phyloP scores from a whole-genome alignment of 768 basidiomycete species.

The Amanita jacksonii region DNA sequence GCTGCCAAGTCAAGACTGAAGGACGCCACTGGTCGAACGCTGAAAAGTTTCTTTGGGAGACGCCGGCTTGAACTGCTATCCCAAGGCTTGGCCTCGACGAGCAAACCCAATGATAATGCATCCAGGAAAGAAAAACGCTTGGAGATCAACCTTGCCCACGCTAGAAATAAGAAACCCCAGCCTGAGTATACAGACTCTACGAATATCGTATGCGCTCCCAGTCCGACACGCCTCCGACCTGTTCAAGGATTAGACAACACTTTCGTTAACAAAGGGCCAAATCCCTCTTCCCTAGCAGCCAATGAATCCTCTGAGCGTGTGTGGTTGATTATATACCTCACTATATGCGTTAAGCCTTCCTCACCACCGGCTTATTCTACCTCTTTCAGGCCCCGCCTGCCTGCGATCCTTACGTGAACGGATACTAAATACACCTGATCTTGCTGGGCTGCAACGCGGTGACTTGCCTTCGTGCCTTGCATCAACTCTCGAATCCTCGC shows the following conservation, averaged over 20 bases:
- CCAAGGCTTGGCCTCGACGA: conserved; percentile 24
- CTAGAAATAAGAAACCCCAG: conserved; percentile 5
- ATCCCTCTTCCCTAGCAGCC: too few relatives aligned
- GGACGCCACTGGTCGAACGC: conserved; percentile 43
- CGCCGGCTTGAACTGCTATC: conserved; percentile 47
- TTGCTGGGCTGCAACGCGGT: too few relatives aligned
- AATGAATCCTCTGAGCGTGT: background rate
- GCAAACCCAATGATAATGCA: background rate
- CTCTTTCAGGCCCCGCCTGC: too few relatives aligned
- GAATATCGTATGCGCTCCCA: background rate
- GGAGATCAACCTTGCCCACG: conserved; percentile 7
- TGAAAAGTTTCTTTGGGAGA: conserved; percentile 53
- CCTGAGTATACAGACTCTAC: background rate
- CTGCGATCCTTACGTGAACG: too few relatives aligned
- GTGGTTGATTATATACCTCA: background rate
- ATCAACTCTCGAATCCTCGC: too few relatives aligned
- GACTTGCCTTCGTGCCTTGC: too few relatives aligned
- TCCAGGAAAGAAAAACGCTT: conserved; percentile 9
- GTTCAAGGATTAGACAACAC: too few relatives aligned
- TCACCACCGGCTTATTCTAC: too few relatives aligned
- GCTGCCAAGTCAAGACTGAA: conserved; percentile 46
- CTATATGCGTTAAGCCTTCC: background rate
- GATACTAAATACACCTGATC: too few relatives aligned
- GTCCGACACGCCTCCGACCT: background rate
- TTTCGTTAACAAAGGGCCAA: too few relatives aligned